phyloP scores from a whole-genome alignment of 2,329 filamentous ascomycete species.

The Aspergillus puulaauensis region DNA sequence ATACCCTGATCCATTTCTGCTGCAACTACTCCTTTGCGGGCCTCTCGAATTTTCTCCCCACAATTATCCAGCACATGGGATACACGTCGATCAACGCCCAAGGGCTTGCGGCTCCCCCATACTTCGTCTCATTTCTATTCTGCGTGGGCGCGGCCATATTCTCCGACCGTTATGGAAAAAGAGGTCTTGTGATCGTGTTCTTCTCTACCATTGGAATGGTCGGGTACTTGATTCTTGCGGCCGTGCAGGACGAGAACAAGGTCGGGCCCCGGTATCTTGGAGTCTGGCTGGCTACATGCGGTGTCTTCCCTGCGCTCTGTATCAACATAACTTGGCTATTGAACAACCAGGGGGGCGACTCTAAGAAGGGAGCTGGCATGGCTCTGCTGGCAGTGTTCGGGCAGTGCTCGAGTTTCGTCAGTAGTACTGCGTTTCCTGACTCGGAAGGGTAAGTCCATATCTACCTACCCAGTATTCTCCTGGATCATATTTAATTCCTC shows the following conservation, averaged over 20 bases:
- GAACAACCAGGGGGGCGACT: constrained; percentile 26
- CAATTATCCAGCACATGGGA: constrained; percentile 43
- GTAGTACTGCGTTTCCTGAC: constrained; percentile 24
- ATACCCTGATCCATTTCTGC: constrained; percentile 41
- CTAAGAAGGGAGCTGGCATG: constrained; percentile 26
- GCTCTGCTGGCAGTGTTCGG: constrained; percentile 24
- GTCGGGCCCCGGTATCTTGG: constrained; percentile 37
- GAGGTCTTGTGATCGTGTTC: constrained; percentile 35
- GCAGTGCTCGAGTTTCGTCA: constrained; percentile 26
- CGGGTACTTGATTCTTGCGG: constrained; percentile 36
- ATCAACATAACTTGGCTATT: constrained; percentile 28
- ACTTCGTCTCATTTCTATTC: constrained; percentile 41
- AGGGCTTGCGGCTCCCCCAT: constrained; percentile 44
- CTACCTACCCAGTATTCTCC: background rate
- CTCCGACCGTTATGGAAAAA: constrained; percentile 37
- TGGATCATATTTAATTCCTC: background rate
- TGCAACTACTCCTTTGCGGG: constrained; percentile 39
- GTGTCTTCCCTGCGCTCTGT: constrained; percentile 23
- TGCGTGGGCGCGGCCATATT: constrained; percentile 26
- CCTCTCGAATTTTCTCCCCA: constrained; percentile 44
- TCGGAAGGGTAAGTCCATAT: constrained; percentile 13
- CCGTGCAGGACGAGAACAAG: constrained; percentile 23
- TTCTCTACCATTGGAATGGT: constrained; percentile 26
- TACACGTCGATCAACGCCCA: constrained; percentile 41
- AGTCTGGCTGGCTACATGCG: constrained; percentile 36